These are phyloP conservation scores for Pichia cabralensis DNA, from an alignment of 805 yeast genomes.

Conservation along the genomic window DNA sequence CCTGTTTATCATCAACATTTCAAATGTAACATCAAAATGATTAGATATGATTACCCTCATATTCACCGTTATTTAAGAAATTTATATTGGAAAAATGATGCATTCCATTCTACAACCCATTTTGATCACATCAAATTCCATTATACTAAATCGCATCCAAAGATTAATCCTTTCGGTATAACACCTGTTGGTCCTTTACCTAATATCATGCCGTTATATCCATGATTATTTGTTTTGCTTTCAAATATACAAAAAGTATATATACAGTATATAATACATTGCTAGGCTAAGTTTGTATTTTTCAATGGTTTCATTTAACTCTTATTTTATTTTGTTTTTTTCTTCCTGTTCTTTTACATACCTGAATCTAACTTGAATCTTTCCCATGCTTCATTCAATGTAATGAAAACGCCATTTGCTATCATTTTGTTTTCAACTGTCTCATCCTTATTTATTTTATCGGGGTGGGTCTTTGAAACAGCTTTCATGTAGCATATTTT, in stretches of 20 bases:
- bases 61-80: constrained; percentile 73
- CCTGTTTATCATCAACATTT: constrained; percentile 92
- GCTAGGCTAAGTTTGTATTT: no score
- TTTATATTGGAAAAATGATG: constrained; percentile 66
- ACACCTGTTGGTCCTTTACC: constrained; percentile 89
- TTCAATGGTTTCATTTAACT: no score
- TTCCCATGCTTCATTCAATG: constrained; percentile 87
- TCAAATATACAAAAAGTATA: background rate
- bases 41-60: constrained; percentile 69
- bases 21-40: constrained; percentile 80
- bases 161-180: constrained; percentile 72
- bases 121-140: constrained; percentile 88
- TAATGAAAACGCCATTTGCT: constrained; percentile 79
- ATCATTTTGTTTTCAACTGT: constrained; percentile 67
- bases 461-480: constrained; percentile 72
- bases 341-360: background rate
- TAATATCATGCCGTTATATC: constrained; percentile 43
- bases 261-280: no score
- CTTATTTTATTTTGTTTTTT: background rate
- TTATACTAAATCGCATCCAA: constrained; percentile 77
- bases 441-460: constrained; percentile 55
- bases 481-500: constrained; percentile 78
- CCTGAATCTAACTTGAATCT: constrained; percentile 36
- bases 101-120: constrained; percentile 69
- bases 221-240: constrained; percentile 1